Base-by-base conservation (phyloP, 345 rosid genomes). In the Erysimum cheiranthoides region DNA sequence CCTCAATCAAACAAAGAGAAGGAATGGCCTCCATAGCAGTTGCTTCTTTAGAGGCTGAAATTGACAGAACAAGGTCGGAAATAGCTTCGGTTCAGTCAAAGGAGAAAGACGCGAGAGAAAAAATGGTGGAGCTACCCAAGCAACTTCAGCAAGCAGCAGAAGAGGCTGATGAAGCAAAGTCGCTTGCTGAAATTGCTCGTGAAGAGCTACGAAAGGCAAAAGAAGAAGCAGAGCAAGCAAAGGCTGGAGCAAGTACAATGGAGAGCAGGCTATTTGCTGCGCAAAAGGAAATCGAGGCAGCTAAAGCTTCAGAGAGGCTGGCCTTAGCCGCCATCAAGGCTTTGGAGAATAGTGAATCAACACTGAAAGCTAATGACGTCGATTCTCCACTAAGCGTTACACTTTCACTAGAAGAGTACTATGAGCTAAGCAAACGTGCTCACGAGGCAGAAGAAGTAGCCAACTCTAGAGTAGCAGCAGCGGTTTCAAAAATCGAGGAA, bases 321-420 rank as follows among this genome's bases (percentile, higher is more conserved):
- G 98, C 98, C 40, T 73, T 87, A 68, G 89, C 90, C 31, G 90
- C 98, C 25, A 84, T 93, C 65, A 87, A 86, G 70, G 98, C 98
- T 1, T 80, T 91, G 81, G 84, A 88, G 52, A 94, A 90, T 81
- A 88, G 97, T 57, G 92, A 87, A 86, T 76, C 89, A 38, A 73
- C 90, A 68, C 77, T 74, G 75, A 84, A 64, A 38, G 52, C 35
- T 10, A 40, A 74, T 5, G 79, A 81, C 68, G 76, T 13, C 0
- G 86, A 85, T 76, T 77, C 86, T 16, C 79, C 86, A 21, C 11
- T 81, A 3, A 85, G 91, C 35, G 88, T 93, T 68, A 86, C 88
- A 40, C 93, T 93, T 63, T 88, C 97, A n/a, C 43, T 91, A 65
- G 89, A 88, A 82, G 97, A 93, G 79, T 93, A 93, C 76, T 93